phyloP scores from a whole-genome alignment of 306 rosid genomes.

The Astragalus membranaceus region DNA sequence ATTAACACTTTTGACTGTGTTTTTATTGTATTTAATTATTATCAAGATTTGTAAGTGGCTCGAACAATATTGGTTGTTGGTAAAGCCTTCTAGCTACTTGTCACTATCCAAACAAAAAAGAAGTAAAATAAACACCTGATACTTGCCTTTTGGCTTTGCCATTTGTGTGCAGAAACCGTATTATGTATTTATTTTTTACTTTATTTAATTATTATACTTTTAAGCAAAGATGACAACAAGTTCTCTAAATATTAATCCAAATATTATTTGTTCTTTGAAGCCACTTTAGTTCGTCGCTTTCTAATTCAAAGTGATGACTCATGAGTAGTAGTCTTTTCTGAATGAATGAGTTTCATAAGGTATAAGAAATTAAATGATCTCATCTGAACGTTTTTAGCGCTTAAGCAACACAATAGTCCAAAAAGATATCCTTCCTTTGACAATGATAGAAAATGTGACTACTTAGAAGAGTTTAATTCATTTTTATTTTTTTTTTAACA shows the following conservation, averaged over 20 bases:
- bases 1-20: conserved; percentile 31
- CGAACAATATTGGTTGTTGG: conserved; percentile 33
- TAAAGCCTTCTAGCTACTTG: conserved; percentile 33
- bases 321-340: conserved; percentile 3
- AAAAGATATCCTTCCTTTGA: conserved; percentile 41
- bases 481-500: too few relatives aligned
- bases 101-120: conserved; percentile 15
- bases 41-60: neutral
- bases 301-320: conserved; percentile 10
- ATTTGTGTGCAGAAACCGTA: conserved; percentile 23
- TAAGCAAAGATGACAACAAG: conserved; percentile 60
- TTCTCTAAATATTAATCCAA: conserved; percentile 12
- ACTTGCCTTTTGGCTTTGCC: conserved; percentile 17
- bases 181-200: neutral
- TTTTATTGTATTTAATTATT: neutral
- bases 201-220: conserved; percentile 39
- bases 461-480: too few relatives aligned
- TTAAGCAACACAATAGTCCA: conserved; percentile 56
- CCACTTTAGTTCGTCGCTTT: conserved; percentile 62
- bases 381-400: conserved; percentile 61
- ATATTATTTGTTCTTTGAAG: conserved; percentile 51
- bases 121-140: neutral
- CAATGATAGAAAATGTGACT: neutral
- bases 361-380: conserved; percentile 9
- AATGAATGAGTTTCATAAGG: conserved; percentile 47